Evolutionary conservation across 176 grass and related monocot species (phyloP).

Genomic region (Alopecurus myosuroides): DNA sequence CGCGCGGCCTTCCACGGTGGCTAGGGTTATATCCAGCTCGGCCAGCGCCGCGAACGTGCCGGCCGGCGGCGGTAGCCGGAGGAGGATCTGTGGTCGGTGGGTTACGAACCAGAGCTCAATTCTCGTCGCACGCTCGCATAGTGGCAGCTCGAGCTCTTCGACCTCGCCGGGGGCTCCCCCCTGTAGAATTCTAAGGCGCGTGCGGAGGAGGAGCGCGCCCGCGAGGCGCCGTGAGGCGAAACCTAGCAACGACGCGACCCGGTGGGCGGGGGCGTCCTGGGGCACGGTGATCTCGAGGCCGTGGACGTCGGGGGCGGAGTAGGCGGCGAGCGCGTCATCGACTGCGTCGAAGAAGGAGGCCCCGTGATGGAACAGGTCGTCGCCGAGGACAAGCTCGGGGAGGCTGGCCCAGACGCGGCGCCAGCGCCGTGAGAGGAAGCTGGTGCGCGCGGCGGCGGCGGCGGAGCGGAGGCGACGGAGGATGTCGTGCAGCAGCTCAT

Average conservation of each 20-base stretch:
- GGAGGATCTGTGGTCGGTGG: background rate
- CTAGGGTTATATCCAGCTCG: background rate
- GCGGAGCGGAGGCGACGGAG: background rate
- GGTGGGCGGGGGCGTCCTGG: background rate
- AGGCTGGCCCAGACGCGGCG: background rate
- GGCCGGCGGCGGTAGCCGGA: background rate
- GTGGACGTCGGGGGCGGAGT: background rate
- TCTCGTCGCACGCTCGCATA: background rate
- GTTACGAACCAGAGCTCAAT: background rate
- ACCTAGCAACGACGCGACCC: background rate
- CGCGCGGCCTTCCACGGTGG: background rate
- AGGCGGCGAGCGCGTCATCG: background rate
- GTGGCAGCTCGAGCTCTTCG: background rate
- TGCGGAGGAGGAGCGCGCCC: background rate
- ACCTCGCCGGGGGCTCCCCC: too few species aligned
- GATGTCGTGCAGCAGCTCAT: background rate
- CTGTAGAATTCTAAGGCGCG: too few species aligned
- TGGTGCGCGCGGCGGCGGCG: background rate
- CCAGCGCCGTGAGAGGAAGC: background rate
- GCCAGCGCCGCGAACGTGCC: background rate
- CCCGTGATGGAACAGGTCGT: background rate
- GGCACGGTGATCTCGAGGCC: background rate
- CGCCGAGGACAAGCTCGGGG: background rate
- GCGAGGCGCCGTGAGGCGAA: background rate
- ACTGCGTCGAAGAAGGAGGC: background rate